phyloP scores from a whole-genome alignment of 805 yeast genomes.

The Komagataella phaffii region DNA sequence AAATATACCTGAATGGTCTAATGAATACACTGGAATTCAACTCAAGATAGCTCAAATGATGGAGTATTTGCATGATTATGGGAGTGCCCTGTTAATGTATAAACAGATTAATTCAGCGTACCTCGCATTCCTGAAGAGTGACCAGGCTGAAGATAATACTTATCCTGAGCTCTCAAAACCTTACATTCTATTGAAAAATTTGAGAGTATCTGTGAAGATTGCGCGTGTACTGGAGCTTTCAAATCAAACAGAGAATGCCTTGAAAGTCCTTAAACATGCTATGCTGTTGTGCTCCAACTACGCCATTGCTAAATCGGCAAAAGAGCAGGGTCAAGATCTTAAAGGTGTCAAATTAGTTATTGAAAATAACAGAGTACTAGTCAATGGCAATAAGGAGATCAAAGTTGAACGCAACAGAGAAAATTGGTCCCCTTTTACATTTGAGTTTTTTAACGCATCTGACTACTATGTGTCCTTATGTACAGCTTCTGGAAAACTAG shows the following conservation, averaged over 20 bases:
- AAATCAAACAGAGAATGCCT: constrained; percentile 25
- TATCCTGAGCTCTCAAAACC: constrained; percentile 29
- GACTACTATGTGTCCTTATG: constrained; percentile 65
- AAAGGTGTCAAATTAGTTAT: neutral
- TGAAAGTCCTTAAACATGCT: neutral
- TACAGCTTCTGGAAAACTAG: constrained; percentile 48
- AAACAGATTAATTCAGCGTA: constrained; percentile 51
- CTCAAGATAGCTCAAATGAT: constrained; percentile 80
- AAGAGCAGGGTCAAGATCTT: neutral
- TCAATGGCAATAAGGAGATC: neutral
- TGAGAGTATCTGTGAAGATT: constrained; percentile 49
- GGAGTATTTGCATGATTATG: neutral
- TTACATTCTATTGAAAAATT: constrained; percentile 54
- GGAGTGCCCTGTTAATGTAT: constrained; percentile 12
- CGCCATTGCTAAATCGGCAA: neutral
- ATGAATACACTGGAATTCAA: constrained; percentile 85
- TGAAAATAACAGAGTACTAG: neutral
- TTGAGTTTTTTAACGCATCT: constrained; percentile 66
- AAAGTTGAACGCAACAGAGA: constrained; percentile 12
- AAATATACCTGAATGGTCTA: constrained; percentile 43
- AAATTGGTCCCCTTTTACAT: constrained; percentile 61
- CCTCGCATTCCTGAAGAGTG: constrained; percentile 30
- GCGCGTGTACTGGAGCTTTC: constrained; percentile 19
- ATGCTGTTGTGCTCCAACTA: neutral
- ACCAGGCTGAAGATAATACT: constrained; percentile 13